Conservation (phyloP, 306 rosid species). For the Cicer arietinum region DNA sequence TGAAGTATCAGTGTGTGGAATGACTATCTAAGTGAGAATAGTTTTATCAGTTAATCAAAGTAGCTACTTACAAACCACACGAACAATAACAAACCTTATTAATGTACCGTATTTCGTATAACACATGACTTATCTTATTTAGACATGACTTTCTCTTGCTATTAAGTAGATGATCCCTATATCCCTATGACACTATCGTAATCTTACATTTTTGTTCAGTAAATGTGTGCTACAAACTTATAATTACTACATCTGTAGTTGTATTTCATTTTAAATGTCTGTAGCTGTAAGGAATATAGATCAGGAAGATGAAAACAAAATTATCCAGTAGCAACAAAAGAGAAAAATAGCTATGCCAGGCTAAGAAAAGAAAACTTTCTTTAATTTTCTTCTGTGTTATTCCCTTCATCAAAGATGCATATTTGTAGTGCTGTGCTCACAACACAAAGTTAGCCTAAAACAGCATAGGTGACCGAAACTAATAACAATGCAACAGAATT, state of each 20-base stretch:
- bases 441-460: no score
- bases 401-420: no score
- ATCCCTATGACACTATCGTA: not conserved
- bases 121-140: slow-evolving; percentile 13
- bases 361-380: no score
- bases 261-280: slow-evolving; percentile 23
- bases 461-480: no score
- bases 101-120: slow-evolving; percentile 20
- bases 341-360: no score
- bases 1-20: slow-evolving; percentile 20
- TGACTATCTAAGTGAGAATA: slow-evolving; percentile 16
- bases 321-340: no score
- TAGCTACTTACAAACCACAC: not conserved
- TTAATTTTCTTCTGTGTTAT: no score
- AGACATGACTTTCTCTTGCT: slow-evolving; percentile 6
- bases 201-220: slow-evolving; percentile 8
- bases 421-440: no score
- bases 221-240: not conserved
- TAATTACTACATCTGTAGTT: slow-evolving; percentile 7
- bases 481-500: no score
- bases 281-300: not conserved
- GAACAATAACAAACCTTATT: slow-evolving; percentile 15
- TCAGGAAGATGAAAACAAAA: no score
- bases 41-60: slow-evolving; percentile 33
- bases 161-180: slow-evolving; percentile 2